phyloP scores from a whole-genome alignment of 139 green algal species.

The Coccomyxa sp. region DNA sequence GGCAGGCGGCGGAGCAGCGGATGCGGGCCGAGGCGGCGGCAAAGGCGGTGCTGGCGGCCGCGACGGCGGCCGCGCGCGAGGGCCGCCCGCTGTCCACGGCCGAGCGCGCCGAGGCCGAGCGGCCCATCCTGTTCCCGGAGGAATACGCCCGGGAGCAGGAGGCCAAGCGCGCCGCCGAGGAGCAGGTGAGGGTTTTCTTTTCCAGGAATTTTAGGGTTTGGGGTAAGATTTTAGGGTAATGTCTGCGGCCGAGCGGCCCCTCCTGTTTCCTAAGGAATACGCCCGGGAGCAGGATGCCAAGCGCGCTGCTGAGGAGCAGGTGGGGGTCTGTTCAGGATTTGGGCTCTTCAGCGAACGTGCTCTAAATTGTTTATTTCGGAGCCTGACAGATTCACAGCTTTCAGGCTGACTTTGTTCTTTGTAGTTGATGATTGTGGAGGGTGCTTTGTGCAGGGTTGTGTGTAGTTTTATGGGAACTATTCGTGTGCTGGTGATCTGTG shows the following conservation, averaged over 20 bases:
- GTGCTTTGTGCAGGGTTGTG: background rate
- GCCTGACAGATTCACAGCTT: too few species aligned
- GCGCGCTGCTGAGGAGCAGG: background rate
- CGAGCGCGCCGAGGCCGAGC: background rate
- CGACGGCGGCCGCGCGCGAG: constrained; percentile 28
- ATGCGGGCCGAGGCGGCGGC: constrained; percentile 32
- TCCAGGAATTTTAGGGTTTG: background rate
- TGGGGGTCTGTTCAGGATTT: background rate
- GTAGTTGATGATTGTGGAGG: background rate
- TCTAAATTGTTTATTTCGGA: background rate
- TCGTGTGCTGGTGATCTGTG: background rate
- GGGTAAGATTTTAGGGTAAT: background rate
- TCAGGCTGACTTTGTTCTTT: too few species aligned
- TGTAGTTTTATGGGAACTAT: background rate
- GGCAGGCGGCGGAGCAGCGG: constrained; percentile 5
- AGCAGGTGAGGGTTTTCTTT: background rate
- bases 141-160: background rate
- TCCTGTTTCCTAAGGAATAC: background rate
- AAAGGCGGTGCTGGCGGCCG: constrained; percentile 44
- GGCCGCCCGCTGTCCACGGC: constrained; percentile 22
- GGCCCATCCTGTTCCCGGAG: background rate
- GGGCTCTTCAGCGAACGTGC: background rate
- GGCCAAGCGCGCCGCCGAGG: background rate
- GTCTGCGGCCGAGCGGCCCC: background rate
- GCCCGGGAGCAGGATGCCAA: background rate